Evolutionary conservation across 306 rosid species (phyloP).

Genomic region (Rosa rugosa): DNA sequence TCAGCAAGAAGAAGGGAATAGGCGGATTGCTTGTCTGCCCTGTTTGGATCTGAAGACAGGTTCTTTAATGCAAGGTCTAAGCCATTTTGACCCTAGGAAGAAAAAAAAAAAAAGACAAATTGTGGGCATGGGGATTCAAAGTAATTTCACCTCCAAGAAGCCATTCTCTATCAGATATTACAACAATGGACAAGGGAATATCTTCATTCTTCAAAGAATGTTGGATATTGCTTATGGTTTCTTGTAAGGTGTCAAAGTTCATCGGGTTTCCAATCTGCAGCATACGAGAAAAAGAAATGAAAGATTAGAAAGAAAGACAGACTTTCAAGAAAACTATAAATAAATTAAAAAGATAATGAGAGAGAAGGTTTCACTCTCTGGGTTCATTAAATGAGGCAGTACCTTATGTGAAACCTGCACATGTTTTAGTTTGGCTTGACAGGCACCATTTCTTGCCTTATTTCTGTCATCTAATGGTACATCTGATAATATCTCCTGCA

Average conservation of each 20-base stretch:
- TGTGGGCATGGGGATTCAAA: background rate
- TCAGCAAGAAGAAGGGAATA: constrained; percentile 92
- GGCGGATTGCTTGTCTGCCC: constrained; percentile 84
- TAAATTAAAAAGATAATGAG: constrained; percentile 7
- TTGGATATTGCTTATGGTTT: constrained; percentile 64
- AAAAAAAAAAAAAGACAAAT: background rate
- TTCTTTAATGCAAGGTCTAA: constrained; percentile 31
- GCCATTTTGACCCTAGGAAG: background rate
- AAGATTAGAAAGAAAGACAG: constrained; percentile 11
- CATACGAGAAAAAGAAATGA: constrained; percentile 9
- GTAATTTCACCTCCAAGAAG: constrained; percentile 72
- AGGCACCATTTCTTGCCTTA: constrained; percentile 38
- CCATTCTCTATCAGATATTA: constrained; percentile 87
- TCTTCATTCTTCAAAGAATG: constrained; percentile 47
- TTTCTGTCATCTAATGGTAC: constrained; percentile 67
- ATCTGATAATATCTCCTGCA: constrained; percentile 84
- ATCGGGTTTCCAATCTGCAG: constrained; percentile 83
- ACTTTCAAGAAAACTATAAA: background rate
- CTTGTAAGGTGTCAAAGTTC: constrained; percentile 77
- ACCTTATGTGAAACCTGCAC: constrained; percentile 84
- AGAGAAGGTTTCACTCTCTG: constrained; percentile 21
- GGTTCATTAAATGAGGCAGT: constrained; percentile 28
- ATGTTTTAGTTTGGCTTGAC: constrained; percentile 55
- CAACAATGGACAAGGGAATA: constrained; percentile 71
- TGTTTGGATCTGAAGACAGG: constrained; percentile 66